phyloP scores from a whole-genome alignment of 345 rosid species.

The Pseudoturritis turrita region DNA sequence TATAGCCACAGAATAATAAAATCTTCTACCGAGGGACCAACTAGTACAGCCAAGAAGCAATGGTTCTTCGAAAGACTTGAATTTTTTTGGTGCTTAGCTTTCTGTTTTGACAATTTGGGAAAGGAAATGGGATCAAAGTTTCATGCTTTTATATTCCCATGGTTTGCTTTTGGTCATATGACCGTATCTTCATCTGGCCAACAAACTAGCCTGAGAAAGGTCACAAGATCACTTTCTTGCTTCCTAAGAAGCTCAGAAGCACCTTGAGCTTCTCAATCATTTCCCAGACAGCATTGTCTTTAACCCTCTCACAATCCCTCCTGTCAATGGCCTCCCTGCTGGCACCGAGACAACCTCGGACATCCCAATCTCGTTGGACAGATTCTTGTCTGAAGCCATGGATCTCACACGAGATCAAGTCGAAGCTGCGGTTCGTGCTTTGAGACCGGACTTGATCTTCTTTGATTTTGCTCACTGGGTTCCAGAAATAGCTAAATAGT shows the following conservation, averaged over 20 bases:
- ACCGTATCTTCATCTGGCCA: conserved; percentile 52
- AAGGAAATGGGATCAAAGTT: background rate
- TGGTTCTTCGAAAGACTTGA: too few species aligned
- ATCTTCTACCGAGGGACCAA: too few species aligned
- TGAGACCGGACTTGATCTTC: conserved; percentile 23
- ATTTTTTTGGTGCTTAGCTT: too few species aligned
- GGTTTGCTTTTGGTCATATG: too few species aligned
- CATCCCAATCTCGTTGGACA: background rate
- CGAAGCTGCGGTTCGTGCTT: background rate
- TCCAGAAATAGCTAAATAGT: background rate
- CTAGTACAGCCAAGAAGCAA: too few species aligned
- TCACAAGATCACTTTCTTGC: conserved; percentile 35
- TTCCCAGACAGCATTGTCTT: conserved; percentile 37
- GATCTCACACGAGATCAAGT: conserved; percentile 16
- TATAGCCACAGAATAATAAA: too few species aligned
- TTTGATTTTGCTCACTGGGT: conserved; percentile 28
- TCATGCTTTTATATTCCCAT: conserved; percentile 48
- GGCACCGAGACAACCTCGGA: conserved; percentile 28
- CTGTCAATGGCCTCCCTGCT: conserved; percentile 26
- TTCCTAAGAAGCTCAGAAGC: conserved; percentile 35
- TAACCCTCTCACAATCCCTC: conserved; percentile 33
- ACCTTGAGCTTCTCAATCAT: conserved; percentile 28
- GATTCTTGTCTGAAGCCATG: background rate
- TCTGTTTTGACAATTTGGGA: background rate
- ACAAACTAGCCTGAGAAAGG: conserved; percentile 48